Base-by-base conservation (phyloP, 2,329 filamentous ascomycete genomes). In the Ambrosiella beaveri region DNA sequence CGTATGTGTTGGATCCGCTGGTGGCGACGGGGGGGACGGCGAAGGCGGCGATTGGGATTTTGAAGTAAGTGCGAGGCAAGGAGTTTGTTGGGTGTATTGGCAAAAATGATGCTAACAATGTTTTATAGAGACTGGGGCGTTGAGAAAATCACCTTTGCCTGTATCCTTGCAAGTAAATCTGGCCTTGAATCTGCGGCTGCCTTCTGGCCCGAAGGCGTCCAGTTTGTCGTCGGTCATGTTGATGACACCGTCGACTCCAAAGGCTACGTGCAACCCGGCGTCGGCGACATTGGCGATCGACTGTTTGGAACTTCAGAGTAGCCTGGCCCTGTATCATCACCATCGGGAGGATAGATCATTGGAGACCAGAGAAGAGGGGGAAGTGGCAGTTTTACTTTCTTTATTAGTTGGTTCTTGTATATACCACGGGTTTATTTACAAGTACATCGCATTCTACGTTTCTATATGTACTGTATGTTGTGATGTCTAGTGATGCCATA, bases 11-110 rank as follows among this genome's bases (percentile, higher is more conserved):
- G 53, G 91, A 97, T 67, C 93, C 91, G 2, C 81, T 97, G 64
- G 94, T 97, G 66, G 93, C 91, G 1, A 97, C 93, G 0, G 91
- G 91, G 41, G 88, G 88, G 1, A 97, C 91, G 2, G 87, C 87
- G 60, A 84, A 82, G 37, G 91, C 91, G 0, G 91, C 91, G 4
- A 94, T 97, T 66, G 86, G 93, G 66, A 89, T 88, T 0, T 74
- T 97, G 60, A 79, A 60, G 59, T 60, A 15, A 57, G 58, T 57
- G 12, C 6, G 17, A 35, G 40, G 78, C 57, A n/a, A 12, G 8
- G 8, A 54, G 6, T 15, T 47, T 12, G 5, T 40, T 12, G 9
- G 27, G 5, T 35, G 1, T 4, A 41, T 39, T 37, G 5, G 19
- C 11, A 13, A 15, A 37, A 7, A 15, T 37, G 13, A 9, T 38